Evolutionary conservation across 2,329 filamentous ascomycete genomes (phyloP).

Genomic region (Pseudocercospora crystallina): DNA sequence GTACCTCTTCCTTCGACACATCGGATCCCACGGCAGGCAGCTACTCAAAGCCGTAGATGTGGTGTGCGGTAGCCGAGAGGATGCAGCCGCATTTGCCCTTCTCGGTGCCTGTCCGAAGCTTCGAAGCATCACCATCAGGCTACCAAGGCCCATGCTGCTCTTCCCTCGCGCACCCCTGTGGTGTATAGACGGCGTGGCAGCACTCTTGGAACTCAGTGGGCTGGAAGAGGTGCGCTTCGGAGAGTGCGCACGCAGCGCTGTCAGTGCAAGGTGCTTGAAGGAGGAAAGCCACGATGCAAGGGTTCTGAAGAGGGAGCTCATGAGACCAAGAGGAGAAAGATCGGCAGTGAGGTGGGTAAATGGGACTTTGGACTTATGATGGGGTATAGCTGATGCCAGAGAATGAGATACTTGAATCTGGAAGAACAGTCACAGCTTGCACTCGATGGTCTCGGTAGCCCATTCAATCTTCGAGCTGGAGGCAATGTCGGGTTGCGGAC

Average conservation of each 20-base stretch:
- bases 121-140: constrained; percentile 25
- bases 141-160: constrained; percentile 24
- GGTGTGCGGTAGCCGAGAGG: constrained; percentile 28
- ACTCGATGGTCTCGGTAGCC: too few relatives aligned
- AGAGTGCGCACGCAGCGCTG: constrained; percentile 7
- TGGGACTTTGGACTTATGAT: constrained; percentile 24
- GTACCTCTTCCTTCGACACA: constrained; percentile 41
- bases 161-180: constrained; percentile 25
- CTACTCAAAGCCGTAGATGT: constrained; percentile 28
- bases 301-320: constrained; percentile 27
- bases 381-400: not conserved
- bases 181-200: constrained; percentile 29
- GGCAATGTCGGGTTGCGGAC: too few relatives aligned
- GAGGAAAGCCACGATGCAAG: constrained; percentile 23
- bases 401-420: too few relatives aligned
- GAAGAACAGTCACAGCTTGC: too few relatives aligned
- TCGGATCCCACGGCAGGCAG: constrained; percentile 29
- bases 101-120: constrained; percentile 30
- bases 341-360: constrained; percentile 27
- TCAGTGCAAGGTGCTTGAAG: constrained; percentile 16
- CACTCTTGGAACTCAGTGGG: constrained; percentile 29
- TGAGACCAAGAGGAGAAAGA: constrained; percentile 18
- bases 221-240: constrained; percentile 27
- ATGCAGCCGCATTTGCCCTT: constrained; percentile 33
- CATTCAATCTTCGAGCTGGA: too few relatives aligned